phyloP scores from a whole-genome alignment of 2,329 filamentous ascomycete species.

The Truncatella angustata region DNA sequence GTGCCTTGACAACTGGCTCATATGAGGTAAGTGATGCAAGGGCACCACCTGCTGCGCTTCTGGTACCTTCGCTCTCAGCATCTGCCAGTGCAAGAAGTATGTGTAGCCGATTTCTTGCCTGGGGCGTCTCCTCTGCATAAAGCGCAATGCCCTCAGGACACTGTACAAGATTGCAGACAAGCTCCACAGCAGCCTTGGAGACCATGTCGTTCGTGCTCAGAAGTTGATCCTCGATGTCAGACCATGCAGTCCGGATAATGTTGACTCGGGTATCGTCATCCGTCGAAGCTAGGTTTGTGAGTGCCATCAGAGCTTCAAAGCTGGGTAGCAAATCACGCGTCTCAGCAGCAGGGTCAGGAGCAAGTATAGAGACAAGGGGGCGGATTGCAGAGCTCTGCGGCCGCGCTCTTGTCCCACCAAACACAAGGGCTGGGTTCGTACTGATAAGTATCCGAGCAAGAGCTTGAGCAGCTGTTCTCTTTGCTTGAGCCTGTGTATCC shows the following conservation, averaged over 20 bases:
- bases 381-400: constrained; percentile 79
- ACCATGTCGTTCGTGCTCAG: constrained; percentile 74
- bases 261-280: constrained; percentile 64
- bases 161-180: constrained; percentile 87
- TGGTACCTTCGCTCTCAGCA: constrained; percentile 74
- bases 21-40: constrained; percentile 80
- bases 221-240: constrained; percentile 78
- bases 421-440: constrained; percentile 80
- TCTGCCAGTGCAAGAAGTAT: constrained; percentile 86
- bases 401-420: constrained; percentile 71
- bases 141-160: constrained; percentile 63
- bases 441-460: constrained; percentile 84
- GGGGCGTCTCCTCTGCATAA: constrained; percentile 65
- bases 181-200: constrained; percentile 79
- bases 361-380: constrained; percentile 73
- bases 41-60: constrained; percentile 83
- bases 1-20: constrained; percentile 68
- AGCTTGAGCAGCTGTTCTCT: constrained; percentile 70
- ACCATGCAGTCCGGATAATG: constrained; percentile 74
- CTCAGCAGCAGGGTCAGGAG: constrained; percentile 59
- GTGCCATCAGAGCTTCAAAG: constrained; percentile 86
- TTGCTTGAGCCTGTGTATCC: constrained; percentile 43
- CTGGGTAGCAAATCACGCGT: constrained; percentile 79
- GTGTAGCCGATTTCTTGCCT: constrained; percentile 73
- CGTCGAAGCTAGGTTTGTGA: constrained; percentile 88